Evolutionary conservation across 1,284 basidiomycete genomes (phyloP), one percentile per base, ranked within the genome.

Genomic region (Moniliophthora roreri): DNA sequence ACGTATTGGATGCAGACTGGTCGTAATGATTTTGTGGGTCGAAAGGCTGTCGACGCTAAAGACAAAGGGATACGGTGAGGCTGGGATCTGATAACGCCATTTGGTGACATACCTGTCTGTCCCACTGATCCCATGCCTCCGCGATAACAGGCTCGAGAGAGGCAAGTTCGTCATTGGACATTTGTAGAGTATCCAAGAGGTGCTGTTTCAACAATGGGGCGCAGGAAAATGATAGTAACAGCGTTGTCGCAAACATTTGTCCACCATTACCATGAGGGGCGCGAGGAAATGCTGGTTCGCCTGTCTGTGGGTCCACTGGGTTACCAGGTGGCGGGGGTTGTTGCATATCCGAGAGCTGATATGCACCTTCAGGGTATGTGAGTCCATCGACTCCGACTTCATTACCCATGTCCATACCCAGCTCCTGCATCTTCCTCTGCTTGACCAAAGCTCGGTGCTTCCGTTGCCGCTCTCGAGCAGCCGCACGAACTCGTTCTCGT

Each of bases 381-480:
- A 45, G 42, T n/a, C 21, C 42, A 9, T 45, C 42, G 16, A 45
- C 15, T 9, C 23, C 42, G 62, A 85, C 75, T 58, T 87, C 84
- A 71, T 82, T 82, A 51, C 84, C 82, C 82, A 88, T 87, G 62
- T 89, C 85, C 50, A 88, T 68, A 6, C 85, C 88, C n/a, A 89
- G 75, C 58, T 88, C 87, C 55, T 83, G 77, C 78, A 89, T 80
- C 65, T 90, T 89, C 59, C 81, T 78, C 65, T 87, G 82, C 69
- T 90, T 90, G 48, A 90, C 83, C 39, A 87, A 73, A 54, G 76
- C 78, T 35, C 89, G 84, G 66, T 91, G 89, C 61, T 91, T 91
- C 50, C 88, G 72, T 63, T 91, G 89, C 51, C 89, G 74, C 62
- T 91, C 87, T 36, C 89, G 72, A 5, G 89, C 89, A 1, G 86